Percentiles rank a stretch among this genome's conserved stretches.
Conservation (phyloP, 2,329 filamentous ascomycete species). For the Diaporthe sp. region DNA sequence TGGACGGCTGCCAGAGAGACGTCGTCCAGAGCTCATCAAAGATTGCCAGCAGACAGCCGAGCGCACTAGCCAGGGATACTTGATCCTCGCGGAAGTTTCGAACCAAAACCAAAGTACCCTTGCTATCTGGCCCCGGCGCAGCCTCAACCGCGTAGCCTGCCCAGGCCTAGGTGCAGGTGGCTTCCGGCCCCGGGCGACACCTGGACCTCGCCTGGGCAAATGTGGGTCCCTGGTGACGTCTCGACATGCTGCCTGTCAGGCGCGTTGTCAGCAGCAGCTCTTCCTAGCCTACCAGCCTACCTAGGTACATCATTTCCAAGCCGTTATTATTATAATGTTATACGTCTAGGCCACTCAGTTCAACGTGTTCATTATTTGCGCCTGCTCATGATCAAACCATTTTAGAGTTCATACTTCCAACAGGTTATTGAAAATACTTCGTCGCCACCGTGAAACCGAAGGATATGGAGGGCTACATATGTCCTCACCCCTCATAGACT, state of each 20-base stretch:
- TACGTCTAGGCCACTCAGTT: neutral
- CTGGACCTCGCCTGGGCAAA: conserved; percentile 27
- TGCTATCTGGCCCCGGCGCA: conserved; percentile 15
- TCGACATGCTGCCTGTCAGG: conserved; percentile 31
- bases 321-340: neutral
- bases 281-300: neutral
- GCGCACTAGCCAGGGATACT: conserved; percentile 24
- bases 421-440: neutral
- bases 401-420: too few species aligned
- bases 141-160: conserved; percentile 30
- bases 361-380: neutral
- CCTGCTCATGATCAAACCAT: neutral
- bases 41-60: conserved; percentile 35
- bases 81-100: neutral
- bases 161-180: conserved; percentile 24
- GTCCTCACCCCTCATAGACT: neutral
- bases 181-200: conserved; percentile 20
- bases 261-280: conserved; percentile 17
- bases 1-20: conserved; percentile 33
- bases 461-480: neutral
- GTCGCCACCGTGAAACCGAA: neutral
- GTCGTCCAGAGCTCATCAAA: conserved; percentile 40
- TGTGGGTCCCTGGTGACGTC: conserved; percentile 30
- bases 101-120: neutral
- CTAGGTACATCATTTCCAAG: neutral